Evolutionary conservation across 2,329 filamentous ascomycete genomes (phyloP), one percentile per base, ranked within the genome.

Genomic region (Teratosphaeriaceae sp.): DNA sequence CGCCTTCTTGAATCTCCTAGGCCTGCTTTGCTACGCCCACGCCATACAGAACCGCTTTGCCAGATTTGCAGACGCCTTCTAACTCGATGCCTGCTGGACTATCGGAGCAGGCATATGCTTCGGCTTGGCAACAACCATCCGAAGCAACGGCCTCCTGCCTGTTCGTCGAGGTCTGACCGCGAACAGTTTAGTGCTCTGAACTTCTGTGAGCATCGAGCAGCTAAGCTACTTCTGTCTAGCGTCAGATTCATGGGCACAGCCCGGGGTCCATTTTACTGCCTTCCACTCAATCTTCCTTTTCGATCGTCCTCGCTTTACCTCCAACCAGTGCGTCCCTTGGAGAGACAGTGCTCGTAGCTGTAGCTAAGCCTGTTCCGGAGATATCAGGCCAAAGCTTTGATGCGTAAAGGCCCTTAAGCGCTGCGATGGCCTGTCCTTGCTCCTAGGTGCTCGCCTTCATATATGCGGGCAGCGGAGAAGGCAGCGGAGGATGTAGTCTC

Each of bases 121-220:
- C 58, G 86, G 83, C 1, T 54, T 82, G 13, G 82, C 88, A 1
- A 83, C 82, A 0, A 73, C 78, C 1, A 79, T 94, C 48, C 82
- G 92, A 44, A 88, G 84, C 58, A 98, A 98, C 62, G 92, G 88
- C 8, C 67, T 97, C 36, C 70, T 96, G 11, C 8, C 24, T 27
- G 24, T 27, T 27, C 8, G n/a, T 27, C 24, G 24, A 27, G 24
- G 24, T 27, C 24, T 27, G 24, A 27, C 24, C n/a, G 8, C 24
- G 24, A 27, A 27, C 24, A 27, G 24, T 27, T 27, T 27, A 27
- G 24, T 27, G 24, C 24, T 27, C 24, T 27, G 24, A 27, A 8
- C 8, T 27, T 27, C 24, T 27, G n/a, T n/a, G 24, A 27, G n/a
- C 8, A 8, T 27, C 24, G 8, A 27, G 24, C 24, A n/a, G 24